Conservation (phyloP, 1,139 yeast species). For the Ogataea hybrid region DNA sequence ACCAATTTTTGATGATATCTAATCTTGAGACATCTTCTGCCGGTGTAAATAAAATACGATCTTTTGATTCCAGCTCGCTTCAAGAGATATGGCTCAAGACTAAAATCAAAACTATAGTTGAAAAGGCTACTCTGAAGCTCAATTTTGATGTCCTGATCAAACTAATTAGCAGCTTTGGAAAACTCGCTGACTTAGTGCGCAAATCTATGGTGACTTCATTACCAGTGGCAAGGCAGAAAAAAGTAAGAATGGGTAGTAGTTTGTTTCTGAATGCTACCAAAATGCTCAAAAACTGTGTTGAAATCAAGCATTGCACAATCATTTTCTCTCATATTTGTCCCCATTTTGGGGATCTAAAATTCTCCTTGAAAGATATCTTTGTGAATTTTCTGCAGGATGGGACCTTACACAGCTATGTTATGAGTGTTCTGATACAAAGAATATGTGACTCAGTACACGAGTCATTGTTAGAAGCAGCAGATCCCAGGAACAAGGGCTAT, state of each 20-base stretch:
- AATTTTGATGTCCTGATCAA: conserved; percentile 10
- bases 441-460: conserved; percentile 26
- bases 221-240: background rate
- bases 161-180: conserved; percentile 1
- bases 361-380: conserved; percentile 27
- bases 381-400: conserved; percentile 17
- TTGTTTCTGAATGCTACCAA: conserved; percentile 20
- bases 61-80: conserved; percentile 23
- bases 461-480: conserved; percentile 33
- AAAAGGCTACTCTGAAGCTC: conserved; percentile 11
- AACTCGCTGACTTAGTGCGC: background rate
- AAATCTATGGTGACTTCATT: background rate
- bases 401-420: conserved; percentile 14
- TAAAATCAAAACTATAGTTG: conserved; percentile 10
- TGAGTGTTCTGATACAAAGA: conserved; percentile 19
- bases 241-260: conserved; percentile 26
- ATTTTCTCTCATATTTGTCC: conserved; percentile 34
- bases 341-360: conserved; percentile 46
- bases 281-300: conserved; percentile 13
- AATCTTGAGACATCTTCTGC: conserved; percentile 3
- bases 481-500: conserved; percentile 30
- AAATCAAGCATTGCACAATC: conserved; percentile 27
- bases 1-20: conserved; percentile 18
- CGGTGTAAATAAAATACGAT: conserved; percentile 10
- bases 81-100: conserved; percentile 14